Evolutionary conservation across 1,139 yeast genomes (phyloP).

Genomic region (Geotrichum australiense): DNA sequence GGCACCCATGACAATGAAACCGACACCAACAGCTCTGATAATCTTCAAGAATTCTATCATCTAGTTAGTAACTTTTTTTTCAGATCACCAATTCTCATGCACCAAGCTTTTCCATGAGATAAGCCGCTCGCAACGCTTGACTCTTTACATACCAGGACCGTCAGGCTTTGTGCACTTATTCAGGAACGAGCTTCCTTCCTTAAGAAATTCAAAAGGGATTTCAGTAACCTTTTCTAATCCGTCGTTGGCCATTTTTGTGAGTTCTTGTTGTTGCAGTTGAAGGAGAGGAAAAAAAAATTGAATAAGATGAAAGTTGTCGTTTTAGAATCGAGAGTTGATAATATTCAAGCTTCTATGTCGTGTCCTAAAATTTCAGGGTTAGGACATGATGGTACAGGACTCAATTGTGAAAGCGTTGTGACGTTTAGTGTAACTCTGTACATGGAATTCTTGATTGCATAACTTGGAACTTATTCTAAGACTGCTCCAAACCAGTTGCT

Average conservation of each 20-base stretch:
- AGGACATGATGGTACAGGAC: background rate
- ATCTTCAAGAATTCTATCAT: conserved; percentile 75
- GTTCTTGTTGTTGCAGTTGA: background rate
- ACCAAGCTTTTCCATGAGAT: too few species aligned
- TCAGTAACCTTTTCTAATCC: conserved; percentile 73
- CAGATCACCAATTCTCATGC: background rate
- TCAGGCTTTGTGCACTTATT: conserved; percentile 92
- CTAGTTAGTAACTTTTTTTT: too few species aligned
- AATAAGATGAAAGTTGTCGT: background rate
- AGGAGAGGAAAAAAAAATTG: background rate
- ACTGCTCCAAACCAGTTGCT: too few species aligned
- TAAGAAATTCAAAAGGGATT: conserved; percentile 84
- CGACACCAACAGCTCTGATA: conserved; percentile 92
- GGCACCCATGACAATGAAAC: conserved; percentile 95
- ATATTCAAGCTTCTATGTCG: conserved; percentile 1
- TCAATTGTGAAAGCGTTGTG: background rate
- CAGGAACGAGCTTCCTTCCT: conserved; percentile 83
- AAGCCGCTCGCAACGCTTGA: background rate
- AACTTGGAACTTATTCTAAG: too few species aligned
- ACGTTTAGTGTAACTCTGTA: background rate
- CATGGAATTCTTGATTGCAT: too few species aligned
- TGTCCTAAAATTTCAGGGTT: conserved; percentile 8
- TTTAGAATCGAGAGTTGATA: background rate
- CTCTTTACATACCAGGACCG: conserved; percentile 52
- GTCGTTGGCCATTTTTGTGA: conserved; percentile 27